phyloP scores from a whole-genome alignment of 495 filamentous ascomycete species.

The Trichoderma parareesei region DNA sequence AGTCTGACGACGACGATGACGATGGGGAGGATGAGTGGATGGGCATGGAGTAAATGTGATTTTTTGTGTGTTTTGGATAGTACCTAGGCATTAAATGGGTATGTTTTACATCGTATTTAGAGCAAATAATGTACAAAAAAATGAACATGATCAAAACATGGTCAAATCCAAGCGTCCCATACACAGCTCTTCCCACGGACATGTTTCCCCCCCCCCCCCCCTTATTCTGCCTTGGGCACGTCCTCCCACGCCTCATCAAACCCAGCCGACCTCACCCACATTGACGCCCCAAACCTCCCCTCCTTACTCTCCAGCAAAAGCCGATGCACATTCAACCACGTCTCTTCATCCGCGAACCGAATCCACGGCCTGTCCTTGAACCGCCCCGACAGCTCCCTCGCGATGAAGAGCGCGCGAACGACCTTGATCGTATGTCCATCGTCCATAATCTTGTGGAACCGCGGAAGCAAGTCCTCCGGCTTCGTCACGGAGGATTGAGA shows the following conservation, averaged over 20 bases:
- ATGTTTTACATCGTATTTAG: neutral
- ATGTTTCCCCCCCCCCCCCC: conserved; percentile 1
- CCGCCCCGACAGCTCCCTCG: conserved; percentile 21
- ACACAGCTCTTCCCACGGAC: too few relatives aligned
- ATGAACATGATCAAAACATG: neutral
- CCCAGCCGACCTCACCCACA: conserved; percentile 50
- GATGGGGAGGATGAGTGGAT: conserved; percentile 45
- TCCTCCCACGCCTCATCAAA: conserved; percentile 51
- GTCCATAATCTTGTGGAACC: conserved; percentile 47
- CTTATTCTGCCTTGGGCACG: conserved; percentile 3
- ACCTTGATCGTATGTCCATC: conserved; percentile 77
- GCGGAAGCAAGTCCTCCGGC: conserved; percentile 40
- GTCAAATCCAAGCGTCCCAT: neutral
- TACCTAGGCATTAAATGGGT: neutral
- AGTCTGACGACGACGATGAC: conserved; percentile 11
- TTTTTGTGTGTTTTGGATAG: neutral
- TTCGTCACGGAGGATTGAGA: neutral
- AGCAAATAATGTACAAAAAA: neutral
- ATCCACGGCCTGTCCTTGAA: conserved; percentile 37
- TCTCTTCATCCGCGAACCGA: conserved; percentile 49
- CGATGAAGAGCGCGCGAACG: conserved; percentile 52
- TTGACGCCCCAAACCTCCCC: conserved; percentile 22
- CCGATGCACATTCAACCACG: conserved; percentile 66
- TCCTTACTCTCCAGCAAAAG: conserved; percentile 52
- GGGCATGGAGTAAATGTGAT: conserved; percentile 38